phyloP scores from a whole-genome alignment of 2,329 filamentous ascomycete genomes.

The Penicillium glabrum region DNA sequence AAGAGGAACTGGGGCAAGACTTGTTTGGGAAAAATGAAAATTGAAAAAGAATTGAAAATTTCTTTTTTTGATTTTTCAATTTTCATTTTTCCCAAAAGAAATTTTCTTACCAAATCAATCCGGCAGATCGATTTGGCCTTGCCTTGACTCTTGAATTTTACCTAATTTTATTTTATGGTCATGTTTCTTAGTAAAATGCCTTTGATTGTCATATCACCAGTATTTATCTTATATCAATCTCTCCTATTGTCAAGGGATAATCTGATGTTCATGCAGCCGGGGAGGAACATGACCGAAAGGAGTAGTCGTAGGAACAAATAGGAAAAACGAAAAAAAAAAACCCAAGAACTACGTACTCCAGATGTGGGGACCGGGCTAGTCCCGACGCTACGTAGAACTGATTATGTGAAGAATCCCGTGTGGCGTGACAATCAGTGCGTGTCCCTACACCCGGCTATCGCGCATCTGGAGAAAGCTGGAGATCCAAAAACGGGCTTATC shows the following conservation, averaged over 20 bases:
- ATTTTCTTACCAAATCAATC: neutral
- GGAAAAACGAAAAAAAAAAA: constrained; percentile 16
- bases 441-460: constrained; percentile 23
- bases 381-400: constrained; percentile 11
- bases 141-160: neutral
- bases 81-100: neutral
- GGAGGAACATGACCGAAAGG: constrained; percentile 27
- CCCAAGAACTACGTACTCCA: neutral
- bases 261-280: neutral
- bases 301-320: constrained; percentile 22
- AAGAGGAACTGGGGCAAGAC: constrained; percentile 18
- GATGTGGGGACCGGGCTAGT: constrained; percentile 19
- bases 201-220: neutral
- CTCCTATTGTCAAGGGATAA: neutral
- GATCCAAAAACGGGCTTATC: constrained; percentile 1
- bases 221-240: neutral
- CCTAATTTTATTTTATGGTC: neutral
- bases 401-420: constrained; percentile 22
- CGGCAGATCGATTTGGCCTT: neutral
- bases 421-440: constrained; percentile 24
- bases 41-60: constrained; percentile 9
- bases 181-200: too few species aligned
- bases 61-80: neutral
- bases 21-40: constrained; percentile 14
- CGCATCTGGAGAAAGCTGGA: constrained; percentile 18